Evolutionary conservation across 176 grass and related monocot genomes (phyloP).

Genomic region (Oryza australiensis): DNA sequence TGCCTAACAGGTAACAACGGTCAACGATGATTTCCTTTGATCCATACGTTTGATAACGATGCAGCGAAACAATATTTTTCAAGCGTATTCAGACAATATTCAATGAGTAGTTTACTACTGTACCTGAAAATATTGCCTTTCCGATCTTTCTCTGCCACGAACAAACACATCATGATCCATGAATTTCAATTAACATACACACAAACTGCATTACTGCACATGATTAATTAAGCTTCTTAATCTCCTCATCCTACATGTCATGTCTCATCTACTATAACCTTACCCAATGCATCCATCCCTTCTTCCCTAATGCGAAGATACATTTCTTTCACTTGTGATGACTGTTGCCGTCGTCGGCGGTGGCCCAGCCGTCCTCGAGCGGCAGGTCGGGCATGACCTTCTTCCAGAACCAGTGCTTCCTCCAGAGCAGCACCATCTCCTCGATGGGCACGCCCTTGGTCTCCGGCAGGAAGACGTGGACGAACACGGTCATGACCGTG

Average conservation of each 20-base stretch:
- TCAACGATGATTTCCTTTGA: no score
- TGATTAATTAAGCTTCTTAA: not conserved
- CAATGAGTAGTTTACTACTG: no score
- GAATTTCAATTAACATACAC: not conserved
- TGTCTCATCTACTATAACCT: slow-evolving; percentile 3
- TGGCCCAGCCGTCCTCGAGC: slow-evolving; percentile 46
- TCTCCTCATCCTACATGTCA: slow-evolving; percentile 6
- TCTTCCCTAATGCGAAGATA: no score
- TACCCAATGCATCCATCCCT: not conserved
- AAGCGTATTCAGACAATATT: no score
- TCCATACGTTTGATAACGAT: no score
- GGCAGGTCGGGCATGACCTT: slow-evolving; percentile 61
- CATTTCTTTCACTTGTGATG: slow-evolving; percentile 6
- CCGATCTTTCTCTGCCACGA: not conserved
- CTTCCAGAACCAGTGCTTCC: slow-evolving; percentile 90
- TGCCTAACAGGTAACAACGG: no score
- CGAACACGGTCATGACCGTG: slow-evolving; percentile 77
- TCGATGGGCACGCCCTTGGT: slow-evolving; percentile 90
- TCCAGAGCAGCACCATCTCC: slow-evolving; percentile 85
- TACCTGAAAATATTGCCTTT: not conserved
- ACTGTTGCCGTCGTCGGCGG: not conserved
- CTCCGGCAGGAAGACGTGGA: slow-evolving; percentile 71
- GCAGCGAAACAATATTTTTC: no score
- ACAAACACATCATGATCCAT: not conserved
- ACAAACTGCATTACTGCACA: not conserved